Evolutionary conservation across 148 eudicot genomes (phyloP).

Genomic region (Arctostaphylos glauca): DNA sequence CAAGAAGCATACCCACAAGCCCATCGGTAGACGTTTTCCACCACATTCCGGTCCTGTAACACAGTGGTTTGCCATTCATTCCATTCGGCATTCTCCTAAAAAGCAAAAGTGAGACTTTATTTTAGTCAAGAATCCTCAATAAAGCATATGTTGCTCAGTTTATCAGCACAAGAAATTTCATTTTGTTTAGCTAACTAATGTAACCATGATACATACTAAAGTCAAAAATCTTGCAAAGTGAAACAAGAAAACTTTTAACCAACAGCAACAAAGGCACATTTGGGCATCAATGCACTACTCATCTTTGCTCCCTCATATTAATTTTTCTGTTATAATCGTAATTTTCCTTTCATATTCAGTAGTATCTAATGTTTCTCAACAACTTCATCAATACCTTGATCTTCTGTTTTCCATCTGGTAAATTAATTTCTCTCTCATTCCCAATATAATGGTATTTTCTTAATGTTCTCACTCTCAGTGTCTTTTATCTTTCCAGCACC

Average conservation of each 20-base stretch:
- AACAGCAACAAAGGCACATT: neutral
- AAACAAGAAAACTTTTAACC: neutral
- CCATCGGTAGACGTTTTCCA: slow-evolving; percentile 89
- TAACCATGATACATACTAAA: neutral
- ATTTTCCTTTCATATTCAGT: too few relatives aligned
- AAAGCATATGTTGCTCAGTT: neutral
- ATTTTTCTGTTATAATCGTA: too few relatives aligned
- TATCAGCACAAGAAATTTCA: neutral
- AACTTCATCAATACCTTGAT: too few relatives aligned
- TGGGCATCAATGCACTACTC: too few relatives aligned
- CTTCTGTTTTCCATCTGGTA: too few relatives aligned
- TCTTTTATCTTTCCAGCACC: too few relatives aligned
- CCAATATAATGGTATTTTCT: too few relatives aligned
- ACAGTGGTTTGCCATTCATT: slow-evolving; percentile 69
- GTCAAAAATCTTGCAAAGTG: slow-evolving; percentile 3
- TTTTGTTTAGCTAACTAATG: neutral
- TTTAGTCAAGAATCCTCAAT: slow-evolving; percentile 14
- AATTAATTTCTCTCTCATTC: too few relatives aligned
- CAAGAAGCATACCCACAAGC: slow-evolving; percentile 76
- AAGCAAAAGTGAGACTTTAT: slow-evolving; percentile 13
- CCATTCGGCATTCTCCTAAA: slow-evolving; percentile 74
- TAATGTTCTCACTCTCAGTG: neutral
- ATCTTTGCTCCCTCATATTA: too few relatives aligned
- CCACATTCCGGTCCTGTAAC: slow-evolving; percentile 68
- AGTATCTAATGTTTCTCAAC: too few relatives aligned